phyloP scores from a whole-genome alignment of 192 early-diverging fungal genomes.

The Gamsiella multidivaricata region DNA sequence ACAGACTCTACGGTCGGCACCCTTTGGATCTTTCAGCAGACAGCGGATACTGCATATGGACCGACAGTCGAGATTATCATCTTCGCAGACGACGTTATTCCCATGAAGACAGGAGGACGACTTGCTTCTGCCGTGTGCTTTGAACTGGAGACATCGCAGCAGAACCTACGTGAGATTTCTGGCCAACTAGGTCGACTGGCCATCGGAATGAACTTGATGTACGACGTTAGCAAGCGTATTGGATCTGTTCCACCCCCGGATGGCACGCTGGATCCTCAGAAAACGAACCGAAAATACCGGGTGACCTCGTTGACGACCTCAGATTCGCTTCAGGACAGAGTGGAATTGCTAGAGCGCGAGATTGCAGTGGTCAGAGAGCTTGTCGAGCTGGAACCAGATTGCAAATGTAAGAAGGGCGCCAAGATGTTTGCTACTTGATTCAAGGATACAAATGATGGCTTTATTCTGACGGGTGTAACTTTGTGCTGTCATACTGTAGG shows the following conservation, averaged over 20 bases:
- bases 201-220: constrained; percentile 45
- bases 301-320: constrained; percentile 42
- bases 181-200: constrained; percentile 22
- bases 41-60: constrained; percentile 17
- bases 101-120: constrained; percentile 20
- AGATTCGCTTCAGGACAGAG: constrained; percentile 34
- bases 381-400: constrained; percentile 81
- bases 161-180: constrained; percentile 19
- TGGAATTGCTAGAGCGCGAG: constrained; percentile 65
- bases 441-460: no score
- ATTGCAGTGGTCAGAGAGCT: constrained; percentile 73
- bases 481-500: constrained; percentile 2
- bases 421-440: no score
- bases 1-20: constrained; percentile 27
- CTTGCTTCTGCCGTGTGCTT: constrained; percentile 33
- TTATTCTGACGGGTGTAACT: background rate
- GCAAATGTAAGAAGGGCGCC: constrained; percentile 78
- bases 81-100: constrained; percentile 36
- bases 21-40: constrained; percentile 50
- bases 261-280: constrained; percentile 18
- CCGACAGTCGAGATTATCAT: constrained; percentile 41
- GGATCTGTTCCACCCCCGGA: constrained; percentile 13
- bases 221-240: constrained; percentile 44
- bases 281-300: constrained; percentile 2
- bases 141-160: constrained; percentile 40